These are phyloP conservation scores for Fraxinus baroniana DNA, from an alignment of 305 asterid genomes.

Conservation along the genomic window DNA sequence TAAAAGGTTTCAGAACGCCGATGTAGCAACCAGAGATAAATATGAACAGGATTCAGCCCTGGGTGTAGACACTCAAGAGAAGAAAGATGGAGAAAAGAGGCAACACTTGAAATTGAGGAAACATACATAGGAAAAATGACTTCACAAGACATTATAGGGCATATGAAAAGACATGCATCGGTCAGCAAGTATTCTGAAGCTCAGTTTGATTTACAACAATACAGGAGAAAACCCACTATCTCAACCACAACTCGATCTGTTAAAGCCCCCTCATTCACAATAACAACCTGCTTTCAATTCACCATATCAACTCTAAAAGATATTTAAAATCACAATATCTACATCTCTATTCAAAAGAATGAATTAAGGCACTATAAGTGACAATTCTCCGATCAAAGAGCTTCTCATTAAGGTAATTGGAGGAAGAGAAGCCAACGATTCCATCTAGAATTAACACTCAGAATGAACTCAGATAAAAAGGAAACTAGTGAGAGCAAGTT, in stretches of 20 bases:
- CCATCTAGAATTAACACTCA: constrained; percentile 12
- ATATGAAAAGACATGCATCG: background rate
- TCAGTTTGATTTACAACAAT: background rate
- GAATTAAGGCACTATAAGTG: background rate
- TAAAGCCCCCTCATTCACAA: background rate
- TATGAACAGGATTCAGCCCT: constrained; percentile 6
- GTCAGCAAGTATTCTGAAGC: background rate
- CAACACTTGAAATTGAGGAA: constrained; percentile 6
- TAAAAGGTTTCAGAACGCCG: background rate
- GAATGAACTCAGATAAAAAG: constrained; percentile 18
- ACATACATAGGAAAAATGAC: background rate
- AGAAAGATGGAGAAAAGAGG: background rate
- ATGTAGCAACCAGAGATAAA: background rate
- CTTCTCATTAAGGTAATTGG: background rate
- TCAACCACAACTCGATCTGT: background rate
- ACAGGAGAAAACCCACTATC: background rate
- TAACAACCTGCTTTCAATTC: background rate
- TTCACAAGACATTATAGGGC: background rate
- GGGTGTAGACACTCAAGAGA: constrained; percentile 12
- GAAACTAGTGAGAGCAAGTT: background rate
- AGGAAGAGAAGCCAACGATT: constrained; percentile 1
- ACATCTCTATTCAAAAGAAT: background rate
- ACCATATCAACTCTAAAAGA: background rate
- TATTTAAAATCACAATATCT: background rate
- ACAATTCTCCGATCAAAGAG: background rate